Conservation (phyloP, 805 yeast genomes). For the Myxozyma udenii region DNA sequence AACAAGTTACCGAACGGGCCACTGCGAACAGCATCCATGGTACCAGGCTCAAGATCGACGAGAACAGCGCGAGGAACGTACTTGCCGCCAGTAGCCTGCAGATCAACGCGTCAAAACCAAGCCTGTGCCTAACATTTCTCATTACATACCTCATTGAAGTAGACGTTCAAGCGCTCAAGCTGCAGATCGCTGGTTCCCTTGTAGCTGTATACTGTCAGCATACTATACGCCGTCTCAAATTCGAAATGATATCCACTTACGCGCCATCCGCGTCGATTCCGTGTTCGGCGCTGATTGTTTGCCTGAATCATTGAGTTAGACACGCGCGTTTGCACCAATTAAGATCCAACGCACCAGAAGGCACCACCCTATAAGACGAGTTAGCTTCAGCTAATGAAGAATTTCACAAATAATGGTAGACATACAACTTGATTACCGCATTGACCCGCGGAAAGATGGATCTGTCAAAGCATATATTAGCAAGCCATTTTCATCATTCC, state of each 20-base stretch:
- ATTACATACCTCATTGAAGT: constrained; percentile 67
- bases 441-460: constrained; percentile 90
- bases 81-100: constrained; percentile 69
- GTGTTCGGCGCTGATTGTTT: constrained; percentile 33
- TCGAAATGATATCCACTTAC: constrained; percentile 23
- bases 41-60: constrained; percentile 93
- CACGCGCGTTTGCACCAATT: no score
- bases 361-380: constrained; percentile 29
- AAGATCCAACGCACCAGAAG: constrained; percentile 22
- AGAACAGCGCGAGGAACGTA: constrained; percentile 93
- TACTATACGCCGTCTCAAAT: background rate
- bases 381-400: background rate
- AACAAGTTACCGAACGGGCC: constrained; percentile 77
- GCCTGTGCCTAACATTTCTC: background rate
- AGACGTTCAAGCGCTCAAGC: constrained; percentile 64
- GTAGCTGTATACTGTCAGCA: constrained; percentile 28
- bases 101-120: constrained; percentile 50
- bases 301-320: constrained; percentile 24
- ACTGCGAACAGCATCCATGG: constrained; percentile 78
- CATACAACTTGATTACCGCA: constrained; percentile 92
- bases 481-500: no score
- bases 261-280: constrained; percentile 32
- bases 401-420: background rate
- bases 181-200: constrained; percentile 35
- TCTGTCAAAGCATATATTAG: constrained; percentile 43